Percentiles rank a stretch among this genome's conserved stretches.
Conservation (phyloP, 2,329 filamentous ascomycete species). For the Mariannaea sp. region DNA sequence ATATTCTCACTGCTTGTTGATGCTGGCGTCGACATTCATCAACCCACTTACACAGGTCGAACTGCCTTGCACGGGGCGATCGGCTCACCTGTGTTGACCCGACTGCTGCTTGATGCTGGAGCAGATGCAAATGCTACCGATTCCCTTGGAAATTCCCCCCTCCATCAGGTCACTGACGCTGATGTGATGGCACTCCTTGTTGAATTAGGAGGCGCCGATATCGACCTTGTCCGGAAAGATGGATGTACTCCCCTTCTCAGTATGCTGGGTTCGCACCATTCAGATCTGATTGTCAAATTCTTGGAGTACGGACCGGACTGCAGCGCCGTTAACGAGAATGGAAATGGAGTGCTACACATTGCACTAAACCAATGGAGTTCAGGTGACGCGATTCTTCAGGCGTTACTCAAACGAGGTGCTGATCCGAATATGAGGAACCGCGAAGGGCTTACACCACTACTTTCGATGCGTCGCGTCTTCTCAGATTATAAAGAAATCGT, state of each 20-base stretch:
- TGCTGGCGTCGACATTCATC: constrained; percentile 33
- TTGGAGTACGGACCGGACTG: constrained; percentile 28
- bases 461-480: not conserved
- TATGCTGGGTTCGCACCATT: not conserved
- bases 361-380: not conserved
- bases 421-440: constrained; percentile 27
- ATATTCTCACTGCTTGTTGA: constrained; percentile 28
- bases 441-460: constrained; percentile 3
- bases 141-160: constrained; percentile 20
- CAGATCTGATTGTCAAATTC: constrained; percentile 2
- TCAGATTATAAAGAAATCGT: not conserved
- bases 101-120: not conserved
- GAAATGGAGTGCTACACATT: constrained; percentile 31
- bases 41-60: constrained; percentile 18
- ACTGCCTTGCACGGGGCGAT: constrained; percentile 28
- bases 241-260: constrained; percentile 34
- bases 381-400: not conserved
- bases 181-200: constrained; percentile 32
- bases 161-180: constrained; percentile 16
- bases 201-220: constrained; percentile 28
- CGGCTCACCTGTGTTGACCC: not conserved
- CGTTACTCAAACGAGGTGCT: constrained; percentile 26
- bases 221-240: constrained; percentile 28
- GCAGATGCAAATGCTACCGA: not conserved
- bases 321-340: constrained; percentile 22